These are phyloP conservation scores for Tolypocladium capitatum DNA, from an alignment of 2,329 filamentous ascomycete genomes.

Conservation along the genomic window DNA sequence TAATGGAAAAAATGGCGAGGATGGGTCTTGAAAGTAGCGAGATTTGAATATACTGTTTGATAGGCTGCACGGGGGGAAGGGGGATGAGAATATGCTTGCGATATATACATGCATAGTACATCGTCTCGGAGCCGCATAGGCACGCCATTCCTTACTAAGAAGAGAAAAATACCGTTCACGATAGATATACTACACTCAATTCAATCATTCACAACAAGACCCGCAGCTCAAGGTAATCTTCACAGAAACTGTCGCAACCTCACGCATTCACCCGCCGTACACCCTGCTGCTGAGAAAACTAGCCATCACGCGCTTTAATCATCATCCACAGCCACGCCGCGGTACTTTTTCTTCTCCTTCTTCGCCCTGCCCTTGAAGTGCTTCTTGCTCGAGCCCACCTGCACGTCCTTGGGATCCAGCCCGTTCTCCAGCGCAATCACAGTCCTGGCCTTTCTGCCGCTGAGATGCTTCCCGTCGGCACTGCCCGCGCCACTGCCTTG, in stretches of 20 bases:
- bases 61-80: background rate
- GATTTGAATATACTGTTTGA: background rate
- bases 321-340: constrained; percentile 1
- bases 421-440: constrained; percentile 76
- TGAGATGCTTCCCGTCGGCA: constrained; percentile 49
- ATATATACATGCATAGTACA: background rate
- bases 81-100: background rate
- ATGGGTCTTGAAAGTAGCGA: background rate
- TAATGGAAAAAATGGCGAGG: background rate
- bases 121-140: background rate
- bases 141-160: background rate
- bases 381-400: constrained; percentile 62
- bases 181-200: background rate
- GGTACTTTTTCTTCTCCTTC: constrained; percentile 29
- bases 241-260: background rate
- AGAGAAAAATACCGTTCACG: background rate
- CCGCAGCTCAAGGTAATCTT: background rate
- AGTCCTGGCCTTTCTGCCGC: constrained; percentile 67
- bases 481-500: constrained; percentile 41
- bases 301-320: background rate
- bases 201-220: background rate
- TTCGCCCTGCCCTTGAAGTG: constrained; percentile 75
- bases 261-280: background rate
- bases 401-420: constrained; percentile 67
- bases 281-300: background rate